A percentile compares a stretch with the other conserved stretches of the same genome.
Evolutionary conservation across 768 basidiomycete genomes (phyloP).

Genomic region (Dioszegia crocea): DNA sequence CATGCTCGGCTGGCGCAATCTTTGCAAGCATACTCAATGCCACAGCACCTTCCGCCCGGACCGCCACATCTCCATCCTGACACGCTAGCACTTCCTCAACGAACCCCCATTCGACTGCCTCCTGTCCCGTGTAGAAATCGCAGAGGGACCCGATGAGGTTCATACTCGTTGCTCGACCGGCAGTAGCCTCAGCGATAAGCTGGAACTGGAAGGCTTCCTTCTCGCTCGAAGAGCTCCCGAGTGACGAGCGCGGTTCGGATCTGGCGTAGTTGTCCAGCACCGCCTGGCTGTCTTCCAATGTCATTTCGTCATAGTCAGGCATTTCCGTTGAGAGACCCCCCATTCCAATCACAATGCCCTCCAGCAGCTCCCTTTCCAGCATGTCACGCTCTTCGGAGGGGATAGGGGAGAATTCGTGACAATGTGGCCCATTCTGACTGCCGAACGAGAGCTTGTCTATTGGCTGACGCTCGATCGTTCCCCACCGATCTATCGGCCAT

Average conservation of each 20-base stretch:
- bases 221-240: neutral
- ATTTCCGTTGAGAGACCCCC: constrained; percentile 61
- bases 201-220: constrained; percentile 35
- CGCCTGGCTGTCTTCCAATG: constrained; percentile 43
- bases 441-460: constrained; percentile 33
- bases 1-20: constrained; percentile 70
- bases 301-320: constrained; percentile 27
- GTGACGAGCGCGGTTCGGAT: neutral
- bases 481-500: constrained; percentile 38
- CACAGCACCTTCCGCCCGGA: constrained; percentile 64
- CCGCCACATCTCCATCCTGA: constrained; percentile 59
- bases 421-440: constrained; percentile 46
- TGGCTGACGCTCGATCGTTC: constrained; percentile 23
- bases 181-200: constrained; percentile 65
- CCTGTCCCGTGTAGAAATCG: constrained; percentile 51
- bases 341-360: constrained; percentile 86
- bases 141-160: constrained; percentile 83
- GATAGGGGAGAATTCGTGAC: constrained; percentile 41
- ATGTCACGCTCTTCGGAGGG: constrained; percentile 56
- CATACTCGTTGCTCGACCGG: constrained; percentile 87
- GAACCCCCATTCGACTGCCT: constrained; percentile 38
- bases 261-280: constrained; percentile 14
- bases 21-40: constrained; percentile 85
- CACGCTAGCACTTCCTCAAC: constrained; percentile 55
- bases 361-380: constrained; percentile 74